Evolutionary conservation across 345 rosid genomes (phyloP), one percentile per base, ranked within the genome.

Genomic region (Citrus inodora): DNA sequence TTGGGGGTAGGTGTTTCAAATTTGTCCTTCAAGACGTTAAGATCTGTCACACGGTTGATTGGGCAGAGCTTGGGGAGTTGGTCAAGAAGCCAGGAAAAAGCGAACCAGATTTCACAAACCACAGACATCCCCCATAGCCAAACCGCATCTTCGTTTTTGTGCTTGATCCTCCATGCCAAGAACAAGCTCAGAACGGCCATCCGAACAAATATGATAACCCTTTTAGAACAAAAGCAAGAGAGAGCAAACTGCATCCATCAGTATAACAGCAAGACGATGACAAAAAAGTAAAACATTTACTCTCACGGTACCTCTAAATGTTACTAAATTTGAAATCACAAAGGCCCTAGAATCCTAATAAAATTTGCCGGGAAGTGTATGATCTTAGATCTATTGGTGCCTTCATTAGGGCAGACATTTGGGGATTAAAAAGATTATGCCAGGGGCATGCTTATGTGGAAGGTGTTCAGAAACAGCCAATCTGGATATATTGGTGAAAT

Each of bases 61-160:
- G 97, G 98, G 62, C 93, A 90, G 61, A 95, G 91, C 91, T 95
- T 95, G 19, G 98, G 98, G 46, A 95, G 97, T 78, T 95, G 98
- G 78, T 95, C 98, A 78, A 95, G 98, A 83, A 95, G 95, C 98
- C 98, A 95, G 28, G 98, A 93, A 74, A 95, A 89, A 67, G 98
- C 98, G 71, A 95, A 95, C 98, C 98, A 95, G 48, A 95, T 78
- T 83, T 95, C 98, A 74, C 98, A 95, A 62, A 95, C 98, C 67
- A 95, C 95, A 76, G 98, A 95, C 98, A 95, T 93, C 59, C 97
- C 98, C 98, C 98, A 95, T 21, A 95, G 85, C 98, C 98, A 95
- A 69, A 93, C 42, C 25, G 98, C 98, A 76, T 93, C 94, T 0
- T 67, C 76, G 79, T 95, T 95, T 38, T 82, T 88, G 84, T 95